Conservation (phyloP, 2,329 filamentous ascomycete genomes). For the Lecanicillium sp. region DNA sequence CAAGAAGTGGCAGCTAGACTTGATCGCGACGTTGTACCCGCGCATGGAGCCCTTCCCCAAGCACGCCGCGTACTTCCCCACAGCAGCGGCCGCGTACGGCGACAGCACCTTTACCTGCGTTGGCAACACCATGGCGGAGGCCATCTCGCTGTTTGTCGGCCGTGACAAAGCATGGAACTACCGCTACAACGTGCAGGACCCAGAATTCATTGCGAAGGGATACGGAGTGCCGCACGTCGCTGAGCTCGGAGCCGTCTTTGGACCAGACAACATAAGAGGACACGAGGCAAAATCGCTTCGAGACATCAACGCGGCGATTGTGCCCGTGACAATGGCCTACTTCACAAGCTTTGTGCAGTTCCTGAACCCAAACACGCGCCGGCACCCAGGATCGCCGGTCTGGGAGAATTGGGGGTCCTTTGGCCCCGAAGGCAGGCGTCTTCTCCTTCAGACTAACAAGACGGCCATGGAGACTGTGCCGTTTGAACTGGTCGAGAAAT, state of each 20-base stretch:
- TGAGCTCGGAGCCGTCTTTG: conserved; percentile 44
- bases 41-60: conserved; percentile 27
- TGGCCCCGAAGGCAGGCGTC: conserved; percentile 19
- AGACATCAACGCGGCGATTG: conserved; percentile 38
- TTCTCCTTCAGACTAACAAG: conserved; percentile 33
- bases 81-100: conserved; percentile 36
- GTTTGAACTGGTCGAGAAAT: conserved; percentile 28
- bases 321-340: conserved; percentile 44
- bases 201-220: conserved; percentile 28
- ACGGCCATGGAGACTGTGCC: conserved; percentile 33
- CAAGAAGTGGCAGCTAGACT: conserved; percentile 27
- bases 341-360: conserved; percentile 42
- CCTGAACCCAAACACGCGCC: conserved; percentile 38
- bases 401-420: conserved; percentile 36
- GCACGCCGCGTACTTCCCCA: conserved; percentile 40
- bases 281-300: conserved; percentile 32
- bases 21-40: conserved; percentile 36
- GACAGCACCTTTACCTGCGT: conserved; percentile 42
- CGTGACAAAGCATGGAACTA: conserved; percentile 37
- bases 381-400: conserved; percentile 27
- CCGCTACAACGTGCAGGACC: conserved; percentile 43
- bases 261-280: conserved; percentile 26
- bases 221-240: conserved; percentile 44
- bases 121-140: conserved; percentile 27
- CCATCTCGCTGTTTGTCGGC: conserved; percentile 12